phyloP scores from a whole-genome alignment of 176 grass and related monocot genomes.

The Musa itinerans region DNA sequence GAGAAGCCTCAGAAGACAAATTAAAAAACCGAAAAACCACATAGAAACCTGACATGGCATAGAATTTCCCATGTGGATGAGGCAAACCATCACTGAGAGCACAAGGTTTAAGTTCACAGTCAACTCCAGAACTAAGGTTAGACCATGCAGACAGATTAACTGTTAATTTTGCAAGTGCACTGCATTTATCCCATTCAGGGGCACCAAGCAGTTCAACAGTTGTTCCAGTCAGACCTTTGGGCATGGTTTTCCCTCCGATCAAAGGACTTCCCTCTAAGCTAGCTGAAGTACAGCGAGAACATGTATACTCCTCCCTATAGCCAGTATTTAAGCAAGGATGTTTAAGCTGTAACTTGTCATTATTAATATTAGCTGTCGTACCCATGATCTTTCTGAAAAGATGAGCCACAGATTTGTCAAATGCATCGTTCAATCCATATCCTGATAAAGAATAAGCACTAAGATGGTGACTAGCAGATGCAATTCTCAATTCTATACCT shows the following conservation, averaged over 20 bases:
- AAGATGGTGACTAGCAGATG: slow-evolving; percentile 63
- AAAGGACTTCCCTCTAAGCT: slow-evolving; percentile 64
- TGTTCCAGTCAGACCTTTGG: slow-evolving; percentile 43
- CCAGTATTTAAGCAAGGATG: slow-evolving; percentile 88
- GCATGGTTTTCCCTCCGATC: slow-evolving; percentile 35
- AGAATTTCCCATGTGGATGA: slow-evolving; percentile 68
- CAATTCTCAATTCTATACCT: slow-evolving; percentile 58
- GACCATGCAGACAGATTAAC: slow-evolving; percentile 88
- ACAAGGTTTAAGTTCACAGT: slow-evolving; percentile 73
- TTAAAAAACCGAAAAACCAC: slow-evolving; percentile 98
- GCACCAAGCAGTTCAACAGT: slow-evolving; percentile 63
- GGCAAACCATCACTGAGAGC: slow-evolving; percentile 52
- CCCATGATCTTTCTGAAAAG: slow-evolving; percentile 44
- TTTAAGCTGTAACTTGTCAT: slow-evolving; percentile 60
- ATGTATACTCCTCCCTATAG: slow-evolving; percentile 83
- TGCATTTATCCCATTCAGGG: slow-evolving; percentile 79
- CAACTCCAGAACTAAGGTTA: slow-evolving; percentile 47
- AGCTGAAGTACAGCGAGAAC: slow-evolving; percentile 53
- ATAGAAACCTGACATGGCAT: slow-evolving; percentile 91
- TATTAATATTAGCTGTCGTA: slow-evolving; percentile 15
- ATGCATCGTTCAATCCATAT: slow-evolving; percentile 98
- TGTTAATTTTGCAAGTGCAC: slow-evolving; percentile 61
- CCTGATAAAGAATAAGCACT: slow-evolving; percentile 94
- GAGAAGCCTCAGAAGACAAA: slow-evolving; percentile 64
- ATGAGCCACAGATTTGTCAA: slow-evolving; percentile 90